Evolutionary conservation across 345 rosid genomes (phyloP).

Genomic region (Sapria himalayana): DNA sequence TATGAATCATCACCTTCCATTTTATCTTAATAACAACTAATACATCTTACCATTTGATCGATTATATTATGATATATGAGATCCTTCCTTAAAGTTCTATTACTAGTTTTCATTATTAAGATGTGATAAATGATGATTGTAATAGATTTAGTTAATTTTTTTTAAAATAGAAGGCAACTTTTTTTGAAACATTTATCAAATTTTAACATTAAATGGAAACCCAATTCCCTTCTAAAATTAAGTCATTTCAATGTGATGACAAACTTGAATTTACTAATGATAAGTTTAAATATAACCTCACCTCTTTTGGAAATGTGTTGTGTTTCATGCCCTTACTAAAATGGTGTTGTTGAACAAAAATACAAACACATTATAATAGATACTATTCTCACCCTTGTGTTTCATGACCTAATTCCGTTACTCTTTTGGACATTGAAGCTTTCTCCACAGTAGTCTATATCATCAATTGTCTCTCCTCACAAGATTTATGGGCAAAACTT

Average conservation of each 20-base stretch:
- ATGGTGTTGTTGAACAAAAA: not conserved
- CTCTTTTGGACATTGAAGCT: too few species aligned
- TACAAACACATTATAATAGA: not conserved
- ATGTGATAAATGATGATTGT: conserved; percentile 3
- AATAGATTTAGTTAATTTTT: conserved; percentile 1
- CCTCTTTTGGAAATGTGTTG: not conserved
- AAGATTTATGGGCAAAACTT: not conserved
- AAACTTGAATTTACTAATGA: not conserved
- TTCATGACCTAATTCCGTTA: not conserved
- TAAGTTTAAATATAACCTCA: not conserved
- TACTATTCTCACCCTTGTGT: not conserved
- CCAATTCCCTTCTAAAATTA: not conserved
- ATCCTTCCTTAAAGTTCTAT: not conserved
- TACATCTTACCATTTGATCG: not conserved
- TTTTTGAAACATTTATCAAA: not conserved
- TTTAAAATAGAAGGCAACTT: not conserved
- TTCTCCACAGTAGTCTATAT: too few species aligned
- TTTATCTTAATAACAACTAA: not conserved
- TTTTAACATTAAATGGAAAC: not conserved
- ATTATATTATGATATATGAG: conserved; percentile 5
- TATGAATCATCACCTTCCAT: not conserved
- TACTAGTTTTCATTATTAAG: not conserved
- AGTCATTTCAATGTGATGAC: not conserved
- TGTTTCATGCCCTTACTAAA: not conserved
- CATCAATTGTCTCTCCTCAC: too few species aligned